These are phyloP conservation scores for Lactarius deliciosus DNA, from an alignment of 768 basidiomycete species.

Conservation along the genomic window DNA sequence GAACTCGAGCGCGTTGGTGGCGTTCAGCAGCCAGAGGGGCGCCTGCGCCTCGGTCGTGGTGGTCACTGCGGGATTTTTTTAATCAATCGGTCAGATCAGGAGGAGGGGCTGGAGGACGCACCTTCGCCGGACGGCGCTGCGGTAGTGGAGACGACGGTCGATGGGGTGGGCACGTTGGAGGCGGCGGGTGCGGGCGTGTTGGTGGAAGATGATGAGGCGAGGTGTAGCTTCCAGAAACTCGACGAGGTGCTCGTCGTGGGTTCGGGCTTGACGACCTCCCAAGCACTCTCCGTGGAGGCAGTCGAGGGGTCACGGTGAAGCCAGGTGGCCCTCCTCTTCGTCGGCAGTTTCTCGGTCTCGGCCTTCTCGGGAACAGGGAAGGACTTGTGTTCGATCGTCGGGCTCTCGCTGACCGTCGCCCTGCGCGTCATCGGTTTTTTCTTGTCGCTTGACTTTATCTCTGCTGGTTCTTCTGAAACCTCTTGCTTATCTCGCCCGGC, in stretches of 20 bases:
- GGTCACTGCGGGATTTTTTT: conserved; percentile 32
- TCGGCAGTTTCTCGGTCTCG: conserved; percentile 11
- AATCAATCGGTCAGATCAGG: background rate
- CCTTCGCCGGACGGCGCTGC: conserved; percentile 27
- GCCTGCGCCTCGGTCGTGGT: conserved; percentile 54
- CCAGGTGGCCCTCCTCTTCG: conserved; percentile 23
- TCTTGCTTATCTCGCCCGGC: conserved; percentile 34
- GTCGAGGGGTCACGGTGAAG: conserved; percentile 23
- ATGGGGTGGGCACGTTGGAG: background rate
- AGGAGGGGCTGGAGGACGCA: conserved; percentile 1
- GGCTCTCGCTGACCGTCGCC: conserved; percentile 16
- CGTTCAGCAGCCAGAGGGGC: conserved; percentile 75
- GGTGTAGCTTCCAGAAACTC: conserved; percentile 22
- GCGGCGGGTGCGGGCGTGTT: conserved; percentile 11
- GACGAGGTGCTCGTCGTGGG: conserved; percentile 10
- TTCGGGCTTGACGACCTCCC: conserved; percentile 21
- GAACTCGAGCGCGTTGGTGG: conserved; percentile 71
- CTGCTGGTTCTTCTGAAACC: conserved; percentile 11
- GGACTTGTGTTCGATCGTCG: conserved; percentile 14
- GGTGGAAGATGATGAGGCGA: conserved; percentile 12
- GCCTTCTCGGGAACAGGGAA: conserved; percentile 3
- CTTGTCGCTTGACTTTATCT: conserved; percentile 18
- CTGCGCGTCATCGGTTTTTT: conserved; percentile 25
- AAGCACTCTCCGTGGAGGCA: conserved; percentile 17
- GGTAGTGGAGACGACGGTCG: conserved; percentile 8